These are phyloP conservation scores for Colletotrichum plurivorum DNA, from an alignment of 2,329 filamentous ascomycete genomes.

Conservation along the genomic window DNA sequence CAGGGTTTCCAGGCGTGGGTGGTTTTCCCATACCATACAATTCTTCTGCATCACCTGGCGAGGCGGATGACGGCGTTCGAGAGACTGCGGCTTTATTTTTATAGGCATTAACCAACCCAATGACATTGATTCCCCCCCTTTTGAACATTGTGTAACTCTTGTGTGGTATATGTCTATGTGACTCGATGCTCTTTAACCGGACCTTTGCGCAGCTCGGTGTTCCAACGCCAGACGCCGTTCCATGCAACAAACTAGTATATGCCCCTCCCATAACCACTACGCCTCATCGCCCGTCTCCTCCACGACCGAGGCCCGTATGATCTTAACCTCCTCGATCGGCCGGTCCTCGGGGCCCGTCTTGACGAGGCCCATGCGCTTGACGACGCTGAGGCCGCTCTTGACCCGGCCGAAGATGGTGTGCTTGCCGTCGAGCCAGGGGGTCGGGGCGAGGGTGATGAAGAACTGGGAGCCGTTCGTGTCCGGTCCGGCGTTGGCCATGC, in stretches of 20 bases:
- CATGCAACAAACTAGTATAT: slow-evolving; percentile 9
- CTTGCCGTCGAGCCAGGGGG: slow-evolving; percentile 96
- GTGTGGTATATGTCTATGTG: not conserved
- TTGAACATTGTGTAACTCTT: not conserved
- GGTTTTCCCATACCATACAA: slow-evolving; percentile 23
- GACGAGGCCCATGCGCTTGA: slow-evolving; percentile 89
- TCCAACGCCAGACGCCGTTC: slow-evolving; percentile 37
- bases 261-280: not conserved
- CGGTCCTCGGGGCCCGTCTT: slow-evolving; percentile 86
- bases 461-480: slow-evolving; percentile 97
- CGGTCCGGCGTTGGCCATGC: slow-evolving; percentile 95
- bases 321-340: slow-evolving; percentile 86
- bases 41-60: slow-evolving; percentile 39
- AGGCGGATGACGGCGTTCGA: slow-evolving; percentile 39
- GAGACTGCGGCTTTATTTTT: slow-evolving; percentile 32
- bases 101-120: slow-evolving; percentile 37
- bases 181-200: not conserved
- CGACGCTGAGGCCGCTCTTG: slow-evolving; percentile 84
- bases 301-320: slow-evolving; percentile 79
- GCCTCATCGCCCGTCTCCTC: slow-evolving; percentile 64
- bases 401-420: slow-evolving; percentile 97
- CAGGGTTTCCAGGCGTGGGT: slow-evolving; percentile 24
- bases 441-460: slow-evolving; percentile 93
- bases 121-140: slow-evolving; percentile 32
- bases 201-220: not conserved